A percentile compares a stretch with the other conserved stretches of the same genome.
phyloP scores from a whole-genome alignment of 225 moss, liverwort and hornwort genomes.

The Thuidium tamariscinum region DNA sequence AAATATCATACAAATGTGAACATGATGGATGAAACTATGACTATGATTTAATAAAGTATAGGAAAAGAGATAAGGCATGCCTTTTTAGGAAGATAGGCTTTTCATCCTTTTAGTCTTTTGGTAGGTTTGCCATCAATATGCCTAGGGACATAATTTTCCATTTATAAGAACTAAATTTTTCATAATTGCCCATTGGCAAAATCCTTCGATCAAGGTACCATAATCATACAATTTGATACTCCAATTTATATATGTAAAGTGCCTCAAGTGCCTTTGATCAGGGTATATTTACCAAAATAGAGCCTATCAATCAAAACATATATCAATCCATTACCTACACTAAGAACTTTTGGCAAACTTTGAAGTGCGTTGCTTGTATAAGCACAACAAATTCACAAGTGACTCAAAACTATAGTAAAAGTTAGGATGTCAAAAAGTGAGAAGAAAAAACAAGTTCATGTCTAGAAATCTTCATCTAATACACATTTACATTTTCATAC shows the following conservation, averaged over 20 bases:
- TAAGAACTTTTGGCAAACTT: background rate
- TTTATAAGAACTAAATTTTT: too few relatives aligned
- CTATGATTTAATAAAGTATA: background rate
- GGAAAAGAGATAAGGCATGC: background rate
- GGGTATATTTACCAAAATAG: too few relatives aligned
- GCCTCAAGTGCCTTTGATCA: background rate
- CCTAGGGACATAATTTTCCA: background rate
- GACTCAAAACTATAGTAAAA: background rate
- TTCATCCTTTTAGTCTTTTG: fast-evolving
- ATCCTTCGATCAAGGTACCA: background rate
- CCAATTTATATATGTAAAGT: background rate
- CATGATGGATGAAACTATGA: background rate
- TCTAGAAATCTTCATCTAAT: background rate
- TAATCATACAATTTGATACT: background rate
- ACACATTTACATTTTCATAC: background rate
- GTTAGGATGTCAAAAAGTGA: too few relatives aligned
- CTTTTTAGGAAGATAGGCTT: fast-evolving
- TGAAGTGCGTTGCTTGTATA: background rate
- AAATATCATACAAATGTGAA: background rate
- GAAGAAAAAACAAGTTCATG: background rate
- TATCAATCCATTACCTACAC: background rate
- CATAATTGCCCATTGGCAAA: too few relatives aligned
- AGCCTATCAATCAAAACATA: background rate
- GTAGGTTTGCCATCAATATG: too few relatives aligned
- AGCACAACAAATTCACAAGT: background rate